Base-by-base conservation (phyloP, 257 asterid genomes). In the Solanum etuberosum region DNA sequence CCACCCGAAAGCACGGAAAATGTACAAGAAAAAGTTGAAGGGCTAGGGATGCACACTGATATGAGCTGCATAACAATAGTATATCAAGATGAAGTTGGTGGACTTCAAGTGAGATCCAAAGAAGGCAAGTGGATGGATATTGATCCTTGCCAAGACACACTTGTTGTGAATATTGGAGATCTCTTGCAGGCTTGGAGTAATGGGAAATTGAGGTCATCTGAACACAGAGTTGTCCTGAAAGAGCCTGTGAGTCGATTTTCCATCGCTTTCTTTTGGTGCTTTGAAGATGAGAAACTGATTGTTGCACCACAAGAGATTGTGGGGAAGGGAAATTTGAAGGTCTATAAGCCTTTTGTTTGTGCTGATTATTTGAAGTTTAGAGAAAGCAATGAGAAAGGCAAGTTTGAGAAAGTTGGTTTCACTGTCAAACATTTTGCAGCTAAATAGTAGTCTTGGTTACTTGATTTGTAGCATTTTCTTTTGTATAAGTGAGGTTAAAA, bases 181-280 rank as follows among this genome's bases (percentile, higher is more conserved):
- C 87, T 94, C 90, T 82, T 94, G 83, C 96, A 94, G 89, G 97
- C 98, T 1, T 94, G 98, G 98, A 94, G 97, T 90, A 94, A 94
- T 54, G 97, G 88, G 4, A 89, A 88, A 63, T 88, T 94, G 5
- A 89, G 95, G 59, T 94, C 98, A 15, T 94, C 97, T 40, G 94
- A 95, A 89, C 98, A 95, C 57, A 78, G 97, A 85, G 98, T 95
- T 57, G 90, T 95, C 42, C 67, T 95, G 43, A 91, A 78, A 89
- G 88, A 91, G 85, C 88, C 77, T 23, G 29, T 82, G 20, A 92
- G 92, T 83, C 93, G 98, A 0, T 93, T 92, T 65, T 95, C 98
- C 3, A 35, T 95, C 3, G 96, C 94, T 14, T 95, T 95, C 90
- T 94, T 95, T 57, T 95, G 98, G 98, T 93, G 97, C 84, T 95